Percentiles rank a stretch among this genome's conserved stretches.
Conservation (phyloP, 345 rosid species). For the Sisymbrium altissimum region DNA sequence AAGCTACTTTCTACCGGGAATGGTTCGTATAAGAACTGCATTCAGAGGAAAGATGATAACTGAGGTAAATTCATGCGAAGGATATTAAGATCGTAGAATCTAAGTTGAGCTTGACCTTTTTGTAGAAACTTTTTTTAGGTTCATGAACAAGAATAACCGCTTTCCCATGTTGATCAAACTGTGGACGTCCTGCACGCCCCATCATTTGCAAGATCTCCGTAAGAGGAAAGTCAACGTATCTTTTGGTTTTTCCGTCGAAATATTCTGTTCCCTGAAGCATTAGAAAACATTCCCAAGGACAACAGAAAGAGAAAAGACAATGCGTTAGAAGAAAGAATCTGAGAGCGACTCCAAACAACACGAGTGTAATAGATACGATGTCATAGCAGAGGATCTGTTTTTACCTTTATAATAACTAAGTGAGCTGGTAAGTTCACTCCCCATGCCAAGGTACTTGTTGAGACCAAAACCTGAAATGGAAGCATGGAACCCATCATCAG, state of each 20-base stretch:
- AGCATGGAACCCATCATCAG: conserved; percentile 11
- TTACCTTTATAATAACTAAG: conserved; percentile 94
- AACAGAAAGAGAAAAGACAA: not conserved
- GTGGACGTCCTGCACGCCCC: conserved; percentile 99
- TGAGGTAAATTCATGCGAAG: not conserved
- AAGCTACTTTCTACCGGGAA: conserved; percentile 99
- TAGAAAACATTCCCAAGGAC: not conserved
- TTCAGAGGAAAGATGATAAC: conserved; percentile 15
- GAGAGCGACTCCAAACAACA: not conserved
- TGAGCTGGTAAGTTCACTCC: conserved; percentile 98
- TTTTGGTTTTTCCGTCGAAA: conserved; percentile 91
- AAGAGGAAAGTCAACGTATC: conserved; percentile 94
- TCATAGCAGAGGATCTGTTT: conserved; percentile 7
- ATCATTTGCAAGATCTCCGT: conserved; percentile 99
- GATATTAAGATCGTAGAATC: conserved; percentile 16
- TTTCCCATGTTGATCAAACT: conserved; percentile 96
- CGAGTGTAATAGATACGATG: not conserved
- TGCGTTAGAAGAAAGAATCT: conserved; percentile 7
- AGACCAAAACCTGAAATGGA: conserved; percentile 74
- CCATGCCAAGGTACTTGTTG: conserved; percentile 97
- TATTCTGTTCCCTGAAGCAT: conserved; percentile 86
- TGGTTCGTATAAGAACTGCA: conserved; percentile 96
- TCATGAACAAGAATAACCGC: conserved; percentile 99
- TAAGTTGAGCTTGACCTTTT: conserved; percentile 52
- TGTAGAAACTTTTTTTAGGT: conserved; percentile 97